Conservation (phyloP, 2,329 filamentous ascomycete genomes). For the Paecilomyces formosus region DNA sequence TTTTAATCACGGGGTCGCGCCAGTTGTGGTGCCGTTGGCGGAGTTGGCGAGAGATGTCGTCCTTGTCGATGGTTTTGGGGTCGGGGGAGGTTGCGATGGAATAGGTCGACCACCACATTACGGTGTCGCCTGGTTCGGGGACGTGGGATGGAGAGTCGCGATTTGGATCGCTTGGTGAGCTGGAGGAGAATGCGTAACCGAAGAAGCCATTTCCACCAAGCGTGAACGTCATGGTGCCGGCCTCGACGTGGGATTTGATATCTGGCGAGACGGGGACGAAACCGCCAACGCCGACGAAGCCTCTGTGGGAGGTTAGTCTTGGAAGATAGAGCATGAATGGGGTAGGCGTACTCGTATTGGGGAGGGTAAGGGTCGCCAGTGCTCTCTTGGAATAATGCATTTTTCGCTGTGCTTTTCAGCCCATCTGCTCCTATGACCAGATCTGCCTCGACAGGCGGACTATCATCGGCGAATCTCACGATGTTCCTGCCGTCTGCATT, state of each 20-base stretch:
- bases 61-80: conserved; percentile 21
- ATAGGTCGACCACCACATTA: conserved; percentile 43
- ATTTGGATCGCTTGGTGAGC: conserved; percentile 11
- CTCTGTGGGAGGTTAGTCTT: conserved; percentile 14
- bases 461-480: conserved; percentile 28
- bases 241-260: conserved; percentile 21
- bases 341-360: conserved; percentile 29
- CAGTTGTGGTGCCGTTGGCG: conserved; percentile 36
- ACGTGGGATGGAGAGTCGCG: conserved; percentile 18
- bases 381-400: conserved; percentile 26
- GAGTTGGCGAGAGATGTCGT: conserved; percentile 28
- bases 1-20: conserved; percentile 38
- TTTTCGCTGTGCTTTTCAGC: conserved; percentile 27
- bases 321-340: neutral
- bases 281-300: conserved; percentile 40
- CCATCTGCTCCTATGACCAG: conserved; percentile 39
- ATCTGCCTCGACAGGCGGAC: conserved; percentile 26
- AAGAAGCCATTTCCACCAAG: conserved; percentile 46
- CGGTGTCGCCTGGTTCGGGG: conserved; percentile 19
- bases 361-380: conserved; percentile 28
- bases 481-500: conserved; percentile 16
- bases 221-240: conserved; percentile 34
- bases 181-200: conserved; percentile 37
- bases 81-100: conserved; percentile 24
- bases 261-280: conserved; percentile 28